Conservation (phyloP, 306 rosid genomes). For the Potentilla sterilis region DNA sequence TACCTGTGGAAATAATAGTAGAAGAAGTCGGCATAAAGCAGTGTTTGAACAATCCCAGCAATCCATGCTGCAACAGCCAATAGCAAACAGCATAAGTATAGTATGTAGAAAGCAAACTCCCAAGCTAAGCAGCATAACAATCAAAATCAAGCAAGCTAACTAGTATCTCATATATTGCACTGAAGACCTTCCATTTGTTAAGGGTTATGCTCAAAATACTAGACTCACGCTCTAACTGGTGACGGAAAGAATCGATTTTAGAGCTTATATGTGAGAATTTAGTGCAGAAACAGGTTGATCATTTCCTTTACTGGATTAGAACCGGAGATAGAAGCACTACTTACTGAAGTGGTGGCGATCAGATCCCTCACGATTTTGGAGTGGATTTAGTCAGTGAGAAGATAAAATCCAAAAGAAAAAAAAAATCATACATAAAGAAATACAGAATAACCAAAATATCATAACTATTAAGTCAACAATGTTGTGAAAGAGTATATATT, state of each 20-base stretch:
- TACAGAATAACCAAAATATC: not conserved
- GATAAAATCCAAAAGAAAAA: not conserved
- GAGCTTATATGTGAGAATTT: not conserved
- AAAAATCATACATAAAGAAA: too few relatives aligned
- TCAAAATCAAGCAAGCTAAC: not conserved
- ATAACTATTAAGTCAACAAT: not conserved
- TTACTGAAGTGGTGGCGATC: not conserved
- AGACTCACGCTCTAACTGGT: not conserved
- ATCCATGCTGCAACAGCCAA: constrained; percentile 72
- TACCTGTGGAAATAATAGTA: constrained; percentile 89
- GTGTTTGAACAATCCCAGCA: constrained; percentile 76
- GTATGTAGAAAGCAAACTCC: not conserved
- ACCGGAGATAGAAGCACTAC: not conserved
- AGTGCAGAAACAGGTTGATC: not conserved
- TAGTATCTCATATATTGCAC: not conserved
- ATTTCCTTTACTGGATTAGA: not conserved
- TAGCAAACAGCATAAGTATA: not conserved
- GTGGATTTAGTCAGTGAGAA: not conserved
- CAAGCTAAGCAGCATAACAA: not conserved
- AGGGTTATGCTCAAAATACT: not conserved
- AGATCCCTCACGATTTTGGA: not conserved
- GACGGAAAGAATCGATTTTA: not conserved
- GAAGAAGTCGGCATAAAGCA: constrained; percentile 88
- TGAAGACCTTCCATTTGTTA: not conserved
- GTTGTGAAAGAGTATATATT: not conserved